Base-by-base conservation (phyloP, 2,329 filamentous ascomycete genomes). In the Fusarium sarcochroum region DNA sequence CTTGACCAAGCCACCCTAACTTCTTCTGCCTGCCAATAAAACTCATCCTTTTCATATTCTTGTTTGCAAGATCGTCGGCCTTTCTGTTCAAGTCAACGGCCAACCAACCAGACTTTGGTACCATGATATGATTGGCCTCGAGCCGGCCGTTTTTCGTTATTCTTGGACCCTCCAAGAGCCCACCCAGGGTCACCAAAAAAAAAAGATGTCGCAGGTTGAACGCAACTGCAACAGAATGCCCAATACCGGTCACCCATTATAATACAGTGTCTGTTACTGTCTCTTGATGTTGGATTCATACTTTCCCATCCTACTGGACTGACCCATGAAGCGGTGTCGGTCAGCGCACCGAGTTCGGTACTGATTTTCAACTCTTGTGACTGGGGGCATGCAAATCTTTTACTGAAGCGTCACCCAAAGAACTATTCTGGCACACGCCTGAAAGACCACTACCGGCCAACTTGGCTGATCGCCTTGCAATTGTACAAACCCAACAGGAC, bases 211-310 rank as follows among this genome's bases (percentile, higher is more conserved):
- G 53, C 54, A 68, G 48, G 44, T 58, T 52, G 58, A 64, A 53
- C 27, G 52, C 58, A 44, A 40, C 44, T 59, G 58, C 48, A 30
- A 63, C 64, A 67, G 21, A 63, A 59, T 53, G n/a, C 32, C 48
- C n/a, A 58, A 55, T 42, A 46, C 25, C 46, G 40, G 13, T 30
- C 37, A 35, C 18, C 34, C 25, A 32, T 58, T 58, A 54, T 46
- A 40, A 52, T 65, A 69, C 66, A 69, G 66, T 69, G 66, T 30
- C 18, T 38, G 1, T 23, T 11, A 67, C 64, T 67, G 64, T 67
- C 40, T 57, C 27, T 51, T 48, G 41, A 14, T 25, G 34, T 35
- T 46, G 20, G 27, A 3, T 30, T 30, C 27, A 30, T 30, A 13
- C 10, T 11, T 30, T 13, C 10, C 27, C 27, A 30, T 30, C 27